phyloP scores from a whole-genome alignment of 2,329 filamentous ascomycete species.

The Hypoxylon sp. region DNA sequence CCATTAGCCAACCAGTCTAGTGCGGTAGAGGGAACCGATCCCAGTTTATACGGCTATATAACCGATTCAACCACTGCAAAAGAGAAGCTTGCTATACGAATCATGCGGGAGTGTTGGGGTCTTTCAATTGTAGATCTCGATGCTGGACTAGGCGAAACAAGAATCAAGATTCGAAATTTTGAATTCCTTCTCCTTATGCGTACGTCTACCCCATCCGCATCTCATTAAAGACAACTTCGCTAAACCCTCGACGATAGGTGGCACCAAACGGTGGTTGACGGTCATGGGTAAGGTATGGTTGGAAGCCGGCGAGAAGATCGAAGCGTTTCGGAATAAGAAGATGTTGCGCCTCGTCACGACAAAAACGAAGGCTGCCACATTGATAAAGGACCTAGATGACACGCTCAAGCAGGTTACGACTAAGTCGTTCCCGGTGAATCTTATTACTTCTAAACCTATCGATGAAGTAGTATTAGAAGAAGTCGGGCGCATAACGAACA shows the following conservation, averaged over 20 bases:
- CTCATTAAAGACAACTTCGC: background rate
- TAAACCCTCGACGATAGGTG: constrained; percentile 50
- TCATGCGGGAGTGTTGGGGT: constrained; percentile 67
- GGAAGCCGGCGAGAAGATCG: constrained; percentile 57
- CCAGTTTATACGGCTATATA: constrained; percentile 53
- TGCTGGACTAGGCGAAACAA: constrained; percentile 59
- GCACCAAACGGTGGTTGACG: constrained; percentile 56
- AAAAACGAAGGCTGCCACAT: constrained; percentile 54
- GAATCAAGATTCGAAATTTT: constrained; percentile 57
- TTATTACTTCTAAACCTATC: constrained; percentile 48
- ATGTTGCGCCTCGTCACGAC: constrained; percentile 57
- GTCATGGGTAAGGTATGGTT: constrained; percentile 52
- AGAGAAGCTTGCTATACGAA: constrained; percentile 57
- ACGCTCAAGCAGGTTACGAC: constrained; percentile 51
- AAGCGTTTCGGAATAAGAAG: constrained; percentile 51
- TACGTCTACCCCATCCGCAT: constrained; percentile 51
- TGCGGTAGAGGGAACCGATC: constrained; percentile 36
- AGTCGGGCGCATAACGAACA: constrained; percentile 58
- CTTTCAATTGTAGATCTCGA: constrained; percentile 64
- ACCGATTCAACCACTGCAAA: constrained; percentile 56
- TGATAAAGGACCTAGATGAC: constrained; percentile 55
- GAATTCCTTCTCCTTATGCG: constrained; percentile 63
- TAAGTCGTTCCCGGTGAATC: constrained; percentile 46
- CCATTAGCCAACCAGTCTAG: constrained; percentile 50
- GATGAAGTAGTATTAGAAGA: constrained; percentile 53